phyloP scores from a whole-genome alignment of 2,329 filamentous ascomycete species.

The Emericellopsis atlantica region DNA sequence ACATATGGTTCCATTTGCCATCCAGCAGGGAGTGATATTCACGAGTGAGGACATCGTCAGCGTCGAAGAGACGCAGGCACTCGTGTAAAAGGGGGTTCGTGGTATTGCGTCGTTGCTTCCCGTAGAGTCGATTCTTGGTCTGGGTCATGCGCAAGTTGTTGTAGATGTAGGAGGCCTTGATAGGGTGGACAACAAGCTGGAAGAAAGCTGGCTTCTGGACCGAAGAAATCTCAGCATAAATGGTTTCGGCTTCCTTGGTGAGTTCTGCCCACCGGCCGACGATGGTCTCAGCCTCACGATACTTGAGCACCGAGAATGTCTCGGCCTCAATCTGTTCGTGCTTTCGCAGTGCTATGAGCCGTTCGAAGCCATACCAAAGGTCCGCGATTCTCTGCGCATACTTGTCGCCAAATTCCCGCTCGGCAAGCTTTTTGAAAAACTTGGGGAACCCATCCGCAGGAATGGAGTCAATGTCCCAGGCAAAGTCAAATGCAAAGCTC shows the following conservation, averaged over 20 bases:
- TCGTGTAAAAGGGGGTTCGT: conserved; percentile 19
- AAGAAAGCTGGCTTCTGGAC: conserved; percentile 36
- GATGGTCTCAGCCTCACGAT: conserved; percentile 42
- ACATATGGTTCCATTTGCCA: conserved; percentile 43
- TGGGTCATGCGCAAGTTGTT: conserved; percentile 26
- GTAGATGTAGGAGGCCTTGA: conserved; percentile 37
- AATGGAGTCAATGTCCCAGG: conserved; percentile 31
- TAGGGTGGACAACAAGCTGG: conserved; percentile 42
- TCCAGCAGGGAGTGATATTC: conserved; percentile 27
- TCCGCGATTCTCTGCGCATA: conserved; percentile 1
- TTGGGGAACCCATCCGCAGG: conserved; percentile 22
- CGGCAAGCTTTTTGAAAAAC: conserved; percentile 33
- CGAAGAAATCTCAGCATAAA: conserved; percentile 27
- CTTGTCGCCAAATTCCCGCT: conserved; percentile 27
- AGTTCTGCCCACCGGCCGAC: conserved; percentile 36
- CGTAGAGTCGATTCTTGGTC: conserved; percentile 30
- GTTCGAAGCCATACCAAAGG: conserved; percentile 28
- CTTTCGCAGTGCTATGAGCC: conserved; percentile 19
- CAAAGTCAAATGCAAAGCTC: conserved; percentile 40
- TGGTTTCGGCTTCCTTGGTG: conserved; percentile 24
- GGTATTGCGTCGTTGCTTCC: conserved; percentile 28
- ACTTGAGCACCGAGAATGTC: conserved; percentile 36
- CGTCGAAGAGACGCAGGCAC: conserved; percentile 24
- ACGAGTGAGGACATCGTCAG: conserved; percentile 26
- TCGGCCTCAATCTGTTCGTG: conserved; percentile 17